Base-by-base conservation (phyloP, 306 rosid genomes). In the Pyrus bretschneideri region DNA sequence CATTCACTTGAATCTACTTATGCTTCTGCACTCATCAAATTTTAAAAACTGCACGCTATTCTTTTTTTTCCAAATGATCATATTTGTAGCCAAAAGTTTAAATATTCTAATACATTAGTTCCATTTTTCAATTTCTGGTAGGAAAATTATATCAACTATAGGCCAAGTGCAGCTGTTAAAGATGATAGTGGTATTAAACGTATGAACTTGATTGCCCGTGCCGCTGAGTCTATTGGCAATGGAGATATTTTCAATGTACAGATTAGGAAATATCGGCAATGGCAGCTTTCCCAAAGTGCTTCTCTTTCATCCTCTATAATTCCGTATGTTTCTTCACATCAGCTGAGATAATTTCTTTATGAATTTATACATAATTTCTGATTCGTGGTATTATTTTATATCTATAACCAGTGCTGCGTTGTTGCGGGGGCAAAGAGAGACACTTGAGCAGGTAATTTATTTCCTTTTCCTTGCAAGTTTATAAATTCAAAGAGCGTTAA, bases 211-310 rank as follows among this genome's bases (percentile, higher is more conserved):
- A 89, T 95, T 75, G 97, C 97, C 51, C 87, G 88, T 76, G 96
- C 99, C 21, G 93, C 99, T 54, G 99, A 92, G 84, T 92, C 97
- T 78, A 92, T 95, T 83, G 97, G 92, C 45, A 87, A 88, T 84
- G 99, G 93, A 55, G 99, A 95, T 84, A 87, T 95, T 77, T 84
- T 95, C 85, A 91, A 89, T 65, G 97, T 95, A 62, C 97, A 95
- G 81, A 95, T 95, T 84, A 88, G 97, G 82, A 93, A 96, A 83
- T 86, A 95, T 85, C 88, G 92, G 45, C 99, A 95, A 78, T 95
- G 97, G 99, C 97, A 95, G 83, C 99, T 95, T 77, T 95, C 97
- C 81, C 99, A 92, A 87, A 85, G 89, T 82, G 79, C 90, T 73
- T 86, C 85, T 59, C 77, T 91, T 58, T 91, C 96, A 73, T 89